These are phyloP conservation scores for Fusarium nisikadoi DNA, from an alignment of 2,329 filamentous ascomycete genomes.

Conservation along the genomic window DNA sequence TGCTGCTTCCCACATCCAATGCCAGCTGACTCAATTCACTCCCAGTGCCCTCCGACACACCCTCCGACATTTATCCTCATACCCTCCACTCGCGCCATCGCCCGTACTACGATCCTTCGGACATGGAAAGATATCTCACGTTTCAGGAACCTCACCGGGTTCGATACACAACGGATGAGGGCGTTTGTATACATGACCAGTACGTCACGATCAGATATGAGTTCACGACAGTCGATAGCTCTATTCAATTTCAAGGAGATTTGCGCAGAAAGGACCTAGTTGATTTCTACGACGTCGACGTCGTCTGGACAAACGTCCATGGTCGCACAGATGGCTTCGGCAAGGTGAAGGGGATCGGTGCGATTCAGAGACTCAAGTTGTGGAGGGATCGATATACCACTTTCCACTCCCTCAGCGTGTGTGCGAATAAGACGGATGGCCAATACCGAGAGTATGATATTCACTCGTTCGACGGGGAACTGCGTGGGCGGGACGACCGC, in stretches of 20 bases:
- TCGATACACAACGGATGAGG: constrained; percentile 59
- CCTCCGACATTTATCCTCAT: constrained; percentile 59
- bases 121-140: constrained; percentile 61
- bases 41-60: constrained; percentile 58
- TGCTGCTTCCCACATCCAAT: background rate
- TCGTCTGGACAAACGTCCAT: constrained; percentile 63
- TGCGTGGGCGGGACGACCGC: constrained; percentile 58
- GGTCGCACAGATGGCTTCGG: constrained; percentile 61
- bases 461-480: constrained; percentile 59
- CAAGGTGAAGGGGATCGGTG: constrained; percentile 61
- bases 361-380: constrained; percentile 63
- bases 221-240: constrained; percentile 60
- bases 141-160: constrained; percentile 61
- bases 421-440: constrained; percentile 59
- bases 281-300: constrained; percentile 63
- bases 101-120: constrained; percentile 60
- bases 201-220: constrained; percentile 61
- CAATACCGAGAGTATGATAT: constrained; percentile 61
- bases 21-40: constrained; percentile 12
- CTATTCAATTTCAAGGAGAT: constrained; percentile 61
- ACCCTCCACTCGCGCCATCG: constrained; percentile 63
- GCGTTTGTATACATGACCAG: constrained; percentile 60
- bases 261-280: constrained; percentile 59
- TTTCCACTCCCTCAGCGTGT: constrained; percentile 59
- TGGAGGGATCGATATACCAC: constrained; percentile 62